Base-by-base conservation (phyloP, 2,329 filamentous ascomycete genomes). In the Microdochium trichocladiopsis region DNA sequence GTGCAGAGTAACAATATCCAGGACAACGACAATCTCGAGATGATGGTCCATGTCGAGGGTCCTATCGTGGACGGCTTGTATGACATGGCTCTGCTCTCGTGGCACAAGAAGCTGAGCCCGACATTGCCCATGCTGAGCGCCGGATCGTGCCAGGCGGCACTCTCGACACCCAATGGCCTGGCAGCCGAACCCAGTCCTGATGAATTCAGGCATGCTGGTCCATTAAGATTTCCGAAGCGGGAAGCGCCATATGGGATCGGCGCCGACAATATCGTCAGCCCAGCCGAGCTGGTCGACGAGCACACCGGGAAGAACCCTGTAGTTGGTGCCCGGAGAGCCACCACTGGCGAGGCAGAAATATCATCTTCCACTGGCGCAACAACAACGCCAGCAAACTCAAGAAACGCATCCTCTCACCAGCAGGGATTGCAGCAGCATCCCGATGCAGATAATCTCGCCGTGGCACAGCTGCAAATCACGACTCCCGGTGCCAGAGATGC, bases 1-100 rank as follows among this genome's bases (percentile, higher is more conserved):
- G 64, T 92, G 2, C 85, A 88, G 68, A 91, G 87, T 69, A 90
- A 90, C 65, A 93, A 92, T 60, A 87, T 92, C 49, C 76, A 83
- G 65, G 83, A 90, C 57, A 92, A 90, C 51, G 85, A 88, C 59
- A 93, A 93, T 57, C 55, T 91, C 52, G 88, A 93, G 66, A 91
- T 93, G 88, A 84, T 90, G 79, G 75, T 80, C 2, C 87, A 89
- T 52, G 64, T 90, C 0, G 87, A 92, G 68, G 88, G 88, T 0
- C 81, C 86, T 0, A 87, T 92, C 53, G 87, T 92, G 0, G 86
- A 91, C 59, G 82, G 82, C 1, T 67, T 92, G 23, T 91, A 90
- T 62, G 88, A 93, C 56, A 84, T 84, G 56, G 85, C 86, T 1
- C 65, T 91, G 37, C 75, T 91, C 8, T 86, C 84, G 0, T 93